phyloP scores from a whole-genome alignment of 2,329 filamentous ascomycete genomes.

The Fusarium agapanthi region DNA sequence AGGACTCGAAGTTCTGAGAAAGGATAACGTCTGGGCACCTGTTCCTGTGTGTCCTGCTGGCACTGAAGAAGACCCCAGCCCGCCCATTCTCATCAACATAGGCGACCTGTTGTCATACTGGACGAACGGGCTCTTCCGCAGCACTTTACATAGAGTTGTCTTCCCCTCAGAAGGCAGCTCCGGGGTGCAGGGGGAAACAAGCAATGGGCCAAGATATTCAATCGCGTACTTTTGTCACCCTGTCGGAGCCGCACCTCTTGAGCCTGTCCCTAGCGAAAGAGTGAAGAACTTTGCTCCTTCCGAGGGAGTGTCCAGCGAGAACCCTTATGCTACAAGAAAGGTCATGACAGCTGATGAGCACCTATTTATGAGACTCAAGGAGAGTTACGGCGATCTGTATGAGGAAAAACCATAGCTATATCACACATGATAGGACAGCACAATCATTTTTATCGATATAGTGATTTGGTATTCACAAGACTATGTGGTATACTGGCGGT shows the following conservation, averaged over 20 bases:
- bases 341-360: slow-evolving; percentile 72
- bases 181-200: slow-evolving; percentile 55
- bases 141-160: slow-evolving; percentile 88
- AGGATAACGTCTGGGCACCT: slow-evolving; percentile 64
- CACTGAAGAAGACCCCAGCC: slow-evolving; percentile 65
- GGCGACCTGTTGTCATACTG: slow-evolving; percentile 79
- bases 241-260: slow-evolving; percentile 60
- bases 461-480: neutral
- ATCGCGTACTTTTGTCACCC: slow-evolving; percentile 77
- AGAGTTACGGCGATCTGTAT: slow-evolving; percentile 67
- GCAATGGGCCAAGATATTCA: slow-evolving; percentile 65
- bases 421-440: neutral
- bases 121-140: slow-evolving; percentile 88
- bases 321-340: slow-evolving; percentile 61
- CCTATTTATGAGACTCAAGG: slow-evolving; percentile 66
- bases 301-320: slow-evolving; percentile 46
- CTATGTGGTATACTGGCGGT: neutral
- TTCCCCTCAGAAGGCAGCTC: slow-evolving; percentile 58
- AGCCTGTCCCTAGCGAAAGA: slow-evolving; percentile 67
- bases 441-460: neutral
- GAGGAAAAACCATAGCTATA: slow-evolving; percentile 46
- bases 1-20: slow-evolving; percentile 82
- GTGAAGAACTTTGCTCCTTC: slow-evolving; percentile 55
- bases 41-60: slow-evolving; percentile 73
- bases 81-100: slow-evolving; percentile 85